A percentile compares a stretch with the other conserved stretches of the same genome.
Conservation (phyloP, 1,284 basidiomycete species). For the Rhodotorula sp. region DNA sequence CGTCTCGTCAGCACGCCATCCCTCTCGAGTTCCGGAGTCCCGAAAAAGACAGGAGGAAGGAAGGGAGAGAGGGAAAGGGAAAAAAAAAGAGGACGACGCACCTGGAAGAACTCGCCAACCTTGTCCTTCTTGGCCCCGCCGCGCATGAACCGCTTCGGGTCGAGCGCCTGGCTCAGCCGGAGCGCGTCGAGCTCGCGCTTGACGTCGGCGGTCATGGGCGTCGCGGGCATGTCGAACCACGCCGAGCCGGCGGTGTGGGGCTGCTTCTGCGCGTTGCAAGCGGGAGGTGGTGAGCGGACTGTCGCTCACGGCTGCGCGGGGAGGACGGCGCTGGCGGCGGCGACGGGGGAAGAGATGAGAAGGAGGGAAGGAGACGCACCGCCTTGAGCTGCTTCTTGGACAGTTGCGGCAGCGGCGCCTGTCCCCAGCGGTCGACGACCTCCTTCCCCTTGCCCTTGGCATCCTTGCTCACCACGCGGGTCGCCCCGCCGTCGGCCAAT, state of each 20-base stretch:
- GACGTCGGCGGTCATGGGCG: constrained; percentile 74
- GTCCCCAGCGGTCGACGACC: constrained; percentile 35
- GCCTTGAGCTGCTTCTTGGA: constrained; percentile 37
- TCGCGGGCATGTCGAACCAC: constrained; percentile 88
- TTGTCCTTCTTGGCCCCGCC: constrained; percentile 67
- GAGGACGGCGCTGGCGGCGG: not conserved
- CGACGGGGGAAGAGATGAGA: not conserved
- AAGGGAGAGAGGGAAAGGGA: constrained; percentile 17
- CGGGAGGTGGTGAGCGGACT: no score
- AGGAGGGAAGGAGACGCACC: constrained; percentile 12
- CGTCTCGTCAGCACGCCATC: not conserved
- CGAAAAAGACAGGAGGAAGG: no score
- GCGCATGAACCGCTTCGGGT: constrained; percentile 95
- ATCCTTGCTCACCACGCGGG: not conserved
- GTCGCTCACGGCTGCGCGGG: no score
- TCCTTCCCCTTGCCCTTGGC: not conserved
- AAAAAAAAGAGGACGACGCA: constrained; percentile 54
- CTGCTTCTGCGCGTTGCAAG: constrained; percentile 17
- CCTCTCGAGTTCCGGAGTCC: no score
- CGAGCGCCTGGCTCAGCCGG: constrained; percentile 84
- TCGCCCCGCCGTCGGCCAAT: not conserved
- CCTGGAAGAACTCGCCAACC: constrained; percentile 85
- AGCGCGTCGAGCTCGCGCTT: constrained; percentile 91
- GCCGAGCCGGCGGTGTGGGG: constrained; percentile 68
- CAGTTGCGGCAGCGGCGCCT: constrained; percentile 26